These are phyloP conservation scores for Uronychia setigera DNA, from an alignment of 73 alveolate genomes.

Conservation along the genomic window DNA sequence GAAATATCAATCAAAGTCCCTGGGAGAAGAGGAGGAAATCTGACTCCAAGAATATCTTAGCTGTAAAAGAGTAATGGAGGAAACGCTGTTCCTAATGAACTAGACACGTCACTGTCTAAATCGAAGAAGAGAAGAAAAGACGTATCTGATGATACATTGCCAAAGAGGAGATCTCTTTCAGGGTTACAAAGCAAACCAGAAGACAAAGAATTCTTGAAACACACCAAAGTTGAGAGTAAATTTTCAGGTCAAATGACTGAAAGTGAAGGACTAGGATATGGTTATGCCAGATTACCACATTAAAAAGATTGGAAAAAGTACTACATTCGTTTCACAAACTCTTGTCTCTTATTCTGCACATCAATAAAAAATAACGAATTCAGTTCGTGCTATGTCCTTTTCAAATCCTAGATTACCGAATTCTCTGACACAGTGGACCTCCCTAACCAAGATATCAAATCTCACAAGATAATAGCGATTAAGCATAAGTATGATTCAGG, in stretches of 20 bases:
- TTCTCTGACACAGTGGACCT: not conserved
- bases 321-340: constrained; percentile 31
- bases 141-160: not conserved
- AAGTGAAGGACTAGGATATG: constrained; percentile 26
- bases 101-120: not conserved
- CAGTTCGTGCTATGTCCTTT: constrained; percentile 21
- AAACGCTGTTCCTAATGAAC: too few species aligned
- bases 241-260: too few species aligned
- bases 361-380: constrained; percentile 37
- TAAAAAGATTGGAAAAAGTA: constrained; percentile 42
- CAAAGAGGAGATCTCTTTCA: not conserved
- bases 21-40: not conserved
- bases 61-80: not conserved
- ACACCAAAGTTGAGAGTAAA: constrained; percentile 7
- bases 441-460: not conserved
- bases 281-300: constrained; percentile 28
- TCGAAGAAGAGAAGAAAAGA: not conserved
- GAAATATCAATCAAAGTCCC: not conserved
- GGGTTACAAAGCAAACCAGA: not conserved
- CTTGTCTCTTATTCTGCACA: constrained; percentile 22
- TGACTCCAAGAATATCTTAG: not conserved
- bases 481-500: not conserved
- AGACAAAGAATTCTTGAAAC: not conserved
- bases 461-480: not conserved
- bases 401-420: not conserved